phyloP scores from a whole-genome alignment of 2,329 filamentous ascomycete species.

The Trichoderma gracile region DNA sequence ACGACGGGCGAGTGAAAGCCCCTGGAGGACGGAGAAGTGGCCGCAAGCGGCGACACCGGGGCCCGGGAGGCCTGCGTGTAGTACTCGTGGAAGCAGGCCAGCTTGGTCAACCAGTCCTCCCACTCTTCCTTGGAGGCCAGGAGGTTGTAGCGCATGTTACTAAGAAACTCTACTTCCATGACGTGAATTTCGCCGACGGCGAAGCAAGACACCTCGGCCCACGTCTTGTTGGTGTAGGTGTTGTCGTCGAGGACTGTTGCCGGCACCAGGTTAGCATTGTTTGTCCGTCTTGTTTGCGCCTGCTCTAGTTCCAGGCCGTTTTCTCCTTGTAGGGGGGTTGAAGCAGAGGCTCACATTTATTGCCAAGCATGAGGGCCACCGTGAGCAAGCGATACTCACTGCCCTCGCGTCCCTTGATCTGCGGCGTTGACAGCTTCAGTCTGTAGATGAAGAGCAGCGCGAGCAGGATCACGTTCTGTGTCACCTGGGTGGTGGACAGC shows the following conservation, averaged over 20 bases:
- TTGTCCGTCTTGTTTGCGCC: background rate
- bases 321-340: background rate
- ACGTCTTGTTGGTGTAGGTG: conserved; percentile 99
- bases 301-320: background rate
- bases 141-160: conserved; percentile 95
- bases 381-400: conserved; percentile 93
- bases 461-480: conserved; percentile 89
- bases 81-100: conserved; percentile 80
- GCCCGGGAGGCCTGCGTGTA: conserved; percentile 67
- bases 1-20: conserved; percentile 49
- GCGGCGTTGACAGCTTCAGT: conserved; percentile 85
- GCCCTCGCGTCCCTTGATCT: conserved; percentile 84
- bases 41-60: conserved; percentile 40
- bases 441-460: conserved; percentile 92
- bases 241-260: conserved; percentile 85
- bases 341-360: conserved; percentile 69
- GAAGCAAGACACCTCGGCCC: conserved; percentile 96
- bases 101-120: conserved; percentile 80
- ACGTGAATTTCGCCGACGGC: conserved; percentile 93
- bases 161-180: conserved; percentile 99
- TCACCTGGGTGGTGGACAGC: conserved; percentile 90
- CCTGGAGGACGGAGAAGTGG: conserved; percentile 41
- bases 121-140: conserved; percentile 84
- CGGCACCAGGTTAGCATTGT: conserved; percentile 29
- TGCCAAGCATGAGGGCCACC: conserved; percentile 94